A percentile compares a stretch with the other conserved stretches of the same genome.
These are phyloP conservation scores for Amphibolis antarctica DNA, from an alignment of 106 monocot genomes.

Conservation along the genomic window DNA sequence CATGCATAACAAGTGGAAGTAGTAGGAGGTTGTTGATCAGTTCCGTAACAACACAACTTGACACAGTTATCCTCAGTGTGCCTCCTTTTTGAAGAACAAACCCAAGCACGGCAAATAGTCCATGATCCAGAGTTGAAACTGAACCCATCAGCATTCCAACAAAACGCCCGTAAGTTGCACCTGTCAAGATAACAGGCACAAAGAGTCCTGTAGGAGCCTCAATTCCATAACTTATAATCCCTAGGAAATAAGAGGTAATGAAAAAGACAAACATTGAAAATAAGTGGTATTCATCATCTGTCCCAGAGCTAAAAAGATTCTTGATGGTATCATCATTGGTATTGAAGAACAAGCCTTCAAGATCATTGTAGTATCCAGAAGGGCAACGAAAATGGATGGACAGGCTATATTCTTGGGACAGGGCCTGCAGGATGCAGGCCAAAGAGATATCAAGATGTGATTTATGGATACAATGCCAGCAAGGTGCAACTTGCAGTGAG, in stretches of 20 bases:
- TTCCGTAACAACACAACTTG: slow-evolving; percentile 63
- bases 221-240: slow-evolving; percentile 76
- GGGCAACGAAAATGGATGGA: slow-evolving; percentile 66
- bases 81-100: slow-evolving; percentile 69
- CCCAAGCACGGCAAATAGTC: slow-evolving; percentile 75
- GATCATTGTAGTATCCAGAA: slow-evolving; percentile 72
- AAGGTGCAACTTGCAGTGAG: slow-evolving; percentile 57
- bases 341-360: slow-evolving; percentile 80
- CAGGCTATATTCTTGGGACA: slow-evolving; percentile 45
- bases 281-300: slow-evolving; percentile 40
- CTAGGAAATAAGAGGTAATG: slow-evolving; percentile 54
- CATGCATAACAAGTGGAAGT: slow-evolving; percentile 87
- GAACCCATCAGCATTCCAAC: slow-evolving; percentile 52
- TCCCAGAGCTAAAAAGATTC: slow-evolving; percentile 53
- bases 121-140: slow-evolving; percentile 54
- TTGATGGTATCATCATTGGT: slow-evolving; percentile 71
- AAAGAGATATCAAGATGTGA: slow-evolving; percentile 65
- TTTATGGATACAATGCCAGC: slow-evolving; percentile 47
- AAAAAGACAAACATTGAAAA: slow-evolving; percentile 53
- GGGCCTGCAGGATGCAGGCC: slow-evolving; percentile 72
- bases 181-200: slow-evolving; percentile 77
- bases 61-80: slow-evolving; percentile 82
- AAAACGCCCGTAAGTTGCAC: slow-evolving; percentile 73
- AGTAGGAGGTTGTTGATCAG: slow-evolving; percentile 70
- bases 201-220: slow-evolving; percentile 76